phyloP scores from a whole-genome alignment of 805 yeast genomes.

The Ogataea pini region DNA sequence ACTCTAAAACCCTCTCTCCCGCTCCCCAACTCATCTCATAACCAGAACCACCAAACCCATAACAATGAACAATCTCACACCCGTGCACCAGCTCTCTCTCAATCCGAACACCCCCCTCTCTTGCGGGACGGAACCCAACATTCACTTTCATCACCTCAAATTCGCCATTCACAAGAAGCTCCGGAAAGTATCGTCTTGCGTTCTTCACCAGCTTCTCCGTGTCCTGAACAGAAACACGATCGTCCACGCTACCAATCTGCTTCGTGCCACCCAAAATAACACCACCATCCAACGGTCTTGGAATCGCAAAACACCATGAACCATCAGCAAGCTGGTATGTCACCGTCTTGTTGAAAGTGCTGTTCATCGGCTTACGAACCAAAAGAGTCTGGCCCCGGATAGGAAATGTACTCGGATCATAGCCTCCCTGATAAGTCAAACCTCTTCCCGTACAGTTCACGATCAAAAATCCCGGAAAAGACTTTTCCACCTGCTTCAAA shows the following conservation, averaged over 20 bases:
- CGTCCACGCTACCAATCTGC: slow-evolving; percentile 42
- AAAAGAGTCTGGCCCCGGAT: slow-evolving; percentile 70
- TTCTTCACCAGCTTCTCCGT: slow-evolving; percentile 44
- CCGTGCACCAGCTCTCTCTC: slow-evolving; percentile 24
- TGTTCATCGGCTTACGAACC: slow-evolving; percentile 49
- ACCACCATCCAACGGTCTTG: slow-evolving; percentile 61
- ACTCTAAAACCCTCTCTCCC: slow-evolving; percentile 42
- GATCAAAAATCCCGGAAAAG: slow-evolving; percentile 37
- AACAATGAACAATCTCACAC: slow-evolving; percentile 58
- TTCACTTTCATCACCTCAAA: slow-evolving; percentile 52
- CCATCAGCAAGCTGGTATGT: slow-evolving; percentile 44
- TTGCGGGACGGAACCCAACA: slow-evolving; percentile 71
- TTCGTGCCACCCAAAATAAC: slow-evolving; percentile 71
- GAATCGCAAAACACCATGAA: slow-evolving; percentile 53
- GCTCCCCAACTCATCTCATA: slow-evolving; percentile 66
- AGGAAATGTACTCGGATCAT: slow-evolving; percentile 47
- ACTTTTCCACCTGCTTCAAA: slow-evolving; percentile 41
- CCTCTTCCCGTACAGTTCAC: slow-evolving; percentile 65
- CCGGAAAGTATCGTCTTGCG: slow-evolving; percentile 50
- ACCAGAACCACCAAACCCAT: slow-evolving; percentile 65
- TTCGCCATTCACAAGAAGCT: slow-evolving; percentile 39
- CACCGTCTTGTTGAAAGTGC: slow-evolving; percentile 44
- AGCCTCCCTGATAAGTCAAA: slow-evolving; percentile 52
- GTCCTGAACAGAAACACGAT: slow-evolving; percentile 45
- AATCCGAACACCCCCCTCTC: slow-evolving; percentile 52